Base-by-base conservation (phyloP, 805 yeast genomes). In the Candida maltosa region DNA sequence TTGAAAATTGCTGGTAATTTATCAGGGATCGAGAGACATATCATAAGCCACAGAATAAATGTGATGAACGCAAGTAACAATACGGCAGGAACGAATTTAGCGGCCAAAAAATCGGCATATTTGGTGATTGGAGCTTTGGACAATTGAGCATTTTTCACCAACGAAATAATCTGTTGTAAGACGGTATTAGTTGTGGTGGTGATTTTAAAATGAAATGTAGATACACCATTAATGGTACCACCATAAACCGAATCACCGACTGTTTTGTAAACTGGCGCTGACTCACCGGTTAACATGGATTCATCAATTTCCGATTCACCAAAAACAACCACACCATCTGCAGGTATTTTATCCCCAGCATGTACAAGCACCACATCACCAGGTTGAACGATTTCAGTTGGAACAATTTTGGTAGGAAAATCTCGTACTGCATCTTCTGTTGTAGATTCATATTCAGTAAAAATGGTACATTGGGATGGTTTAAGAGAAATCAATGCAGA, bases 251-350 rank as follows among this genome's bases (percentile, higher is more conserved):
- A 42, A 23, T 81, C 81, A 2, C 87, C 88, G 2, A 48, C 48
- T 2, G 34, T 49, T 49, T 91, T 93, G 26, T 63, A 57, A 1
- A 89, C 80, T 2, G 96, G 89, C 26, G 76, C 53, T 0, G 95
- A 76, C 60, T 93, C 98, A 32, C 99, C 99, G 0, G 98, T 91
- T 37, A 93, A 67, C 16, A 89, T 62, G 2, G 96, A 82, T 59
- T 93, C 99, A 52, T 89, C 91, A 21, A 87, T 73, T 49, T 85
- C 95, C 0, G 96, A 75, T 38, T 74, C 75, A 6, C 98, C 98
- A 44, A 69, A 69, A 2, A 83, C 60, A 12, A 94, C 79, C 6
- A 70, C 54, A 31, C 97, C 99, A 66, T 93, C 99, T 1, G 96
- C 88, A 1, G 97, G 96, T 3, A 93, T 74, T 46, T 79, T 86